Evolutionary conservation across 805 yeast genomes (phyloP), one percentile per base, ranked within the genome.

Genomic region (Schwanniomyces polymorphus): DNA sequence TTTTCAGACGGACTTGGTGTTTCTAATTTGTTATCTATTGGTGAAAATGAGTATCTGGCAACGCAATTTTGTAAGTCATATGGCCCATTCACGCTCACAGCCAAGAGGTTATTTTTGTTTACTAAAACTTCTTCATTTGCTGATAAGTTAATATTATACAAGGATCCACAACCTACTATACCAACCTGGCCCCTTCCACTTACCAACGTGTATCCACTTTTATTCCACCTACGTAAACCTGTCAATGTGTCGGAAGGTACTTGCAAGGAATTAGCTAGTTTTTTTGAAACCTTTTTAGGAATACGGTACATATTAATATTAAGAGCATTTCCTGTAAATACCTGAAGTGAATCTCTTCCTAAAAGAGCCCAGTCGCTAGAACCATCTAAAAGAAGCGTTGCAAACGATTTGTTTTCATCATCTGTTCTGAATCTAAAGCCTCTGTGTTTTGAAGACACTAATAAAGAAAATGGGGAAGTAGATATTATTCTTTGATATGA

Each of bases 361-460:
- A 84, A 67, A 3, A 84, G 47, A 0, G 85, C 86, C 86, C 87
- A 84, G 55, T 84, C 90, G 16, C 61, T 60, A 0, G 79, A 66
- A 2, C 90, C 90, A 51, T 84, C 86, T 47, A 84, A 57, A 3
- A 66, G 50, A 23, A 84, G 47, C 37, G 64, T 68, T 8, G 73
- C 75, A 50, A 80, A 74, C 2, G 82, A 66, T 41, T 68, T 74
- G 16, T 60, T 50, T 29, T 60, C 64, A 39, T 47, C 56, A 40
- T 50, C 42, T 29, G 38, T 38, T 35, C 47, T 57, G 6, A 52
- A 41, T 33, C 40, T 48, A 43, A 46, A 45, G 21, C 51, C 50
- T 16, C 59, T 57, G n/a, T 53, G 55, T 34, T 57, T 62, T 2
- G 81, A 68, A 12, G 79, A 70, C 1, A 79, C 66, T 44, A 80